phyloP scores from a whole-genome alignment of 225 moss, liverwort and hornwort species.

The Marchantia paleacea region DNA sequence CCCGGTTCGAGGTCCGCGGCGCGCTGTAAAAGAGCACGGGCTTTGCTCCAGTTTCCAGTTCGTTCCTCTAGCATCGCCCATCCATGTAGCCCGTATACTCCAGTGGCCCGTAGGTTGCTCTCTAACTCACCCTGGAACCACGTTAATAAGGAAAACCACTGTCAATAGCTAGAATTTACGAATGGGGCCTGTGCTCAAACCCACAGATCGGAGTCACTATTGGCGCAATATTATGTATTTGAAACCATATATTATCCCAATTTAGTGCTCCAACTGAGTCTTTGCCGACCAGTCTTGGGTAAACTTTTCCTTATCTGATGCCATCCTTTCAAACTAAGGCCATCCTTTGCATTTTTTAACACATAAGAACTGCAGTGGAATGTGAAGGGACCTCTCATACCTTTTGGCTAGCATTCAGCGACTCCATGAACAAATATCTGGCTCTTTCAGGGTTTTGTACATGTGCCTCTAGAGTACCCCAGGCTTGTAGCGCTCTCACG shows the following conservation, averaged over 20 bases:
- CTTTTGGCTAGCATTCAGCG: slow-evolving; percentile 59
- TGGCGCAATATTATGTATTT: too few species aligned
- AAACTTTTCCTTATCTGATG: too few species aligned
- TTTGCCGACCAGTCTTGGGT: too few species aligned
- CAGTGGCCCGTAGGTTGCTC: slow-evolving; percentile 50
- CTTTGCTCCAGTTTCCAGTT: slow-evolving; percentile 83
- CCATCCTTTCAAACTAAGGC: too few species aligned
- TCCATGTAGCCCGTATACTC: slow-evolving; percentile 84
- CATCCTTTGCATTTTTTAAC: too few species aligned
- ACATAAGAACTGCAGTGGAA: too few species aligned
- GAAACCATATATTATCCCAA: too few species aligned
- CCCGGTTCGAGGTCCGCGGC: slow-evolving; percentile 79
- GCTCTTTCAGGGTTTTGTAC: slow-evolving; percentile 57
- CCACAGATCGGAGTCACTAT: too few species aligned
- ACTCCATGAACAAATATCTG: slow-evolving; percentile 61
- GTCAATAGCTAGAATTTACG: too few species aligned
- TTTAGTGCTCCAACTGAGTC: too few species aligned
- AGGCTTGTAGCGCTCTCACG: slow-evolving; percentile 74
- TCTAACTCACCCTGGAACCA: slow-evolving; percentile 54
- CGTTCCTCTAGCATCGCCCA: slow-evolving; percentile 89
- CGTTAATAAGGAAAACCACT: not conserved
- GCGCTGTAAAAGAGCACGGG: slow-evolving; percentile 69
- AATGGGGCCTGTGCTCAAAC: too few species aligned
- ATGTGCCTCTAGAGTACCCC: slow-evolving; percentile 86
- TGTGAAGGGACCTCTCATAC: slow-evolving; percentile 29